phyloP scores from a whole-genome alignment of 1,284 basidiomycete genomes.

The Apiotrichum siamense region DNA sequence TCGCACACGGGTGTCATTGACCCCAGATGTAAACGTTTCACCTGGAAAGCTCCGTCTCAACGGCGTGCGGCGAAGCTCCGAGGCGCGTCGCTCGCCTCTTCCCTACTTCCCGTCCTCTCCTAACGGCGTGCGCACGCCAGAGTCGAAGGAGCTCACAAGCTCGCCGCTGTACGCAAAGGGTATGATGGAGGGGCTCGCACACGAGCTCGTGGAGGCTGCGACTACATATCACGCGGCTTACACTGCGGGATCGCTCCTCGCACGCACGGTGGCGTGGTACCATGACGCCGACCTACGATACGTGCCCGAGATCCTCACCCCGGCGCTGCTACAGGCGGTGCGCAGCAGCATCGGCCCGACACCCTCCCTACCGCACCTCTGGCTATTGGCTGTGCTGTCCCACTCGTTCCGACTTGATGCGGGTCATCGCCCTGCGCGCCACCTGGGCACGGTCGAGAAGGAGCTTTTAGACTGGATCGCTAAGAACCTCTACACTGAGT shows the following conservation, averaged over 20 bases:
- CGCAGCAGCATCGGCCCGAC: constrained; percentile 1
- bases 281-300: constrained; percentile 6
- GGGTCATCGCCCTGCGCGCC: constrained; percentile 1
- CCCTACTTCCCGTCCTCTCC: not conserved
- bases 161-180: constrained; percentile 8
- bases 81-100: not conserved
- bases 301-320: constrained; percentile 9
- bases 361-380: constrained; percentile 1
- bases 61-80: not conserved
- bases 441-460: constrained; percentile 7
- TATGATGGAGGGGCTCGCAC: not conserved
- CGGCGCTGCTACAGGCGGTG: not conserved
- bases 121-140: not conserved
- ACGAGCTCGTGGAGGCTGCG: constrained; percentile 1
- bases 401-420: constrained; percentile 7
- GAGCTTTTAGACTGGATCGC: constrained; percentile 4
- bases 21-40: not conserved
- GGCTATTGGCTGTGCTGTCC: constrained; percentile 4
- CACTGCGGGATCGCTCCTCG: constrained; percentile 7
- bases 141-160: constrained; percentile 1
- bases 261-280: constrained; percentile 10
- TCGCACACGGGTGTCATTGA: no score
- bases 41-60: not conserved
- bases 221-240: not conserved
- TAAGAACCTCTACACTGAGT: constrained; percentile 3